Percentiles rank a stretch among this genome's conserved stretches.
Conservation (phyloP, 768 basidiomycete genomes). For the Pleurotus pulmonarius region DNA sequence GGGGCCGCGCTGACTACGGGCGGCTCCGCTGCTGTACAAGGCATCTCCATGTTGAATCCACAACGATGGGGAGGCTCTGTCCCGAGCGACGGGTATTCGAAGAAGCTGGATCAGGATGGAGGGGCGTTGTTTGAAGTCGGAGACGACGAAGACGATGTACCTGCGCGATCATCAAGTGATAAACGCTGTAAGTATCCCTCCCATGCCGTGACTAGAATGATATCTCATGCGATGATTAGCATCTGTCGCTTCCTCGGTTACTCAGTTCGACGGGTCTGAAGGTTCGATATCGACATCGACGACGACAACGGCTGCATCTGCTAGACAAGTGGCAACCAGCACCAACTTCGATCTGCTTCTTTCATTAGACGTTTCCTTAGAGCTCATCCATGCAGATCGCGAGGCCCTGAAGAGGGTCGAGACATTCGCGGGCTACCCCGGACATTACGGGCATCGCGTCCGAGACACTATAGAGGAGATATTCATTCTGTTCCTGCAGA, state of each 20-base stretch:
- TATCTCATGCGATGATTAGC: neutral
- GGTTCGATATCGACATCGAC: constrained; percentile 8
- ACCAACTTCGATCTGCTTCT: constrained; percentile 78
- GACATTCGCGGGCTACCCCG: constrained; percentile 85
- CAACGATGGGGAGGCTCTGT: constrained; percentile 68
- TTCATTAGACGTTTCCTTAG: constrained; percentile 86
- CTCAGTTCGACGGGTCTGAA: neutral
- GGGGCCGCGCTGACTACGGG: constrained; percentile 69
- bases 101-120: constrained; percentile 31
- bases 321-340: neutral
- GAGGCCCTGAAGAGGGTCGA: constrained; percentile 91
- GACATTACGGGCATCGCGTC: constrained; percentile 82
- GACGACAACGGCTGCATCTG: constrained; percentile 12
- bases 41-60: constrained; percentile 87
- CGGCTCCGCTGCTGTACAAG: constrained; percentile 74
- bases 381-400: constrained; percentile 90
- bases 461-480: constrained; percentile 92
- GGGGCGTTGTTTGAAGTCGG: constrained; percentile 51
- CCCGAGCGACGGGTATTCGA: constrained; percentile 28
- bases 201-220: neutral
- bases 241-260: neutral
- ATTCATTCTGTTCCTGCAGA: constrained; percentile 80
- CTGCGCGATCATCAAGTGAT: constrained; percentile 12
- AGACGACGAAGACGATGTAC: constrained; percentile 29
- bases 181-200: neutral